Base-by-base conservation (phyloP, 352 stramenopile species). In the Pseudoperonospora humuli region DNA sequence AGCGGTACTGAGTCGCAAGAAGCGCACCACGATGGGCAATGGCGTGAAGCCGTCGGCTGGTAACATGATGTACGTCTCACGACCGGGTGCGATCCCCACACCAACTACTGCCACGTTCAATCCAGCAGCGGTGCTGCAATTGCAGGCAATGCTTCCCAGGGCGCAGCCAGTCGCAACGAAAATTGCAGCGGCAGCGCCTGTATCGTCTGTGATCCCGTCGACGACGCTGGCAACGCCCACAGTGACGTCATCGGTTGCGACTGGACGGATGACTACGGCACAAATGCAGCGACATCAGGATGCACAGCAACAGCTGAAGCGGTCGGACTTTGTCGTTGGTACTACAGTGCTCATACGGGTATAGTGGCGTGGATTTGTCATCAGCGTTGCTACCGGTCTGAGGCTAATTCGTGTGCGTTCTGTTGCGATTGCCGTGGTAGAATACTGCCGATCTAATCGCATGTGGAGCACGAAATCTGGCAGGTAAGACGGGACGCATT, bases 281-380 rank as follows among this genome's bases (percentile, higher is more conserved):
- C 57, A 65, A 33, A 51, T 62, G 21, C 61, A 70, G 27, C 40
- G 56, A 37, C 61, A 67, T n/a, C 57, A 63, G 46, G 57, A 48
- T 9, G 35, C 58, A 11, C 52, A 67, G 20, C 53, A 62, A 38
- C 15, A 33, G 24, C 45, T 72, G 5, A 77, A 63, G 34, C 59
- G 76, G n/a, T 61, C 71, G 1, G 74, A 88, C 45, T 81, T 85
- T 62, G 57, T 68, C 1, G 67, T 85, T 11, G 76, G 74, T 5
- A 79, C 71, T 0, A 64, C 57, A 13, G 76, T 89, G 13, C 60
- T 86, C 27, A 89, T 89, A 34, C 66, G 72, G 26, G 76, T 89
- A 64, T 23, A 63, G 50, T 28, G 8, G 10, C 5, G n/a, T 39
- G 4, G 15, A 28, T 44, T n/a, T 13, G 14, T 2, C 23, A 5